Evolutionary conservation across 306 rosid species (phyloP).

Genomic region (Neltuma alba): DNA sequence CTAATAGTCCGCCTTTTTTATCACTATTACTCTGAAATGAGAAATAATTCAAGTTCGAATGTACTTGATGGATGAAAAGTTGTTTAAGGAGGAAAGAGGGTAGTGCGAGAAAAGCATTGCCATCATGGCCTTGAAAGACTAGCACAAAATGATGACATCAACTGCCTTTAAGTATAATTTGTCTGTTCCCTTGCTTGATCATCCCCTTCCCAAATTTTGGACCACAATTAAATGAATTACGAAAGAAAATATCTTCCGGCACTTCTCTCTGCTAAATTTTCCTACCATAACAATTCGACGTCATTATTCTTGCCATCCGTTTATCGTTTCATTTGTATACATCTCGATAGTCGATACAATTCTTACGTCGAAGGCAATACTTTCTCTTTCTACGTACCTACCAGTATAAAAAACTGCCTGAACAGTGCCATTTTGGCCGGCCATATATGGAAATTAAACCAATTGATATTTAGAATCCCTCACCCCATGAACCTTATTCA

Average conservation of each 20-base stretch:
- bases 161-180: constrained; percentile 48
- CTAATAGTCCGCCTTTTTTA: constrained; percentile 16
- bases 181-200: constrained; percentile 45
- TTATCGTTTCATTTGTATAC: neutral
- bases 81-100: constrained; percentile 24
- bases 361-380: neutral
- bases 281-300: constrained; percentile 35
- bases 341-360: neutral
- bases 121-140: constrained; percentile 35
- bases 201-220: constrained; percentile 41
- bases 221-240: constrained; percentile 50
- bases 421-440: constrained; percentile 14
- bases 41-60: constrained; percentile 14
- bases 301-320: constrained; percentile 22
- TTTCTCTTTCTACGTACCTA: constrained; percentile 8
- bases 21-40: constrained; percentile 43
- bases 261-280: constrained; percentile 19
- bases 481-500: neutral
- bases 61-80: constrained; percentile 26
- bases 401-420: neutral
- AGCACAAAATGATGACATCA: constrained; percentile 44
- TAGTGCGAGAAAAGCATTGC: constrained; percentile 8
- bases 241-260: constrained; percentile 42
- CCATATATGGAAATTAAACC: constrained; percentile 16
- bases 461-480: constrained; percentile 24